phyloP scores from a whole-genome alignment of 129 eudicot genomes.

The Logfia minima region DNA sequence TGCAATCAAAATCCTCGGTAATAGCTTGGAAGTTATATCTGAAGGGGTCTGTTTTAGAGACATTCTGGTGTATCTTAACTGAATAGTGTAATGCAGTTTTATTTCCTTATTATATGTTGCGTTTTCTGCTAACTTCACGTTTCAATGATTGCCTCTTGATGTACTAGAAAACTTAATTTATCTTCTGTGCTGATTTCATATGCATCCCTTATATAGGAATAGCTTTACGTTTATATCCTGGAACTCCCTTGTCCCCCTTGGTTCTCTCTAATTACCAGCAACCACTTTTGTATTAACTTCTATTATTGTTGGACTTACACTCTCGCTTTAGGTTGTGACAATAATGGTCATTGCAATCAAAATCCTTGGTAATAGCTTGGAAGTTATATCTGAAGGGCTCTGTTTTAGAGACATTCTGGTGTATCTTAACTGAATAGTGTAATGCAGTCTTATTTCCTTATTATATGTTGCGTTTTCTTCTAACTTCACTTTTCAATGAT shows the following conservation, averaged over 20 bases:
- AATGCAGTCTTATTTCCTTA: not conserved
- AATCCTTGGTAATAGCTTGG: not conserved
- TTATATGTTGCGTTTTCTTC: constrained; percentile 1
- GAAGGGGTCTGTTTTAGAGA: not conserved
- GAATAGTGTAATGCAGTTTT: not conserved
- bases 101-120: constrained; percentile 5
- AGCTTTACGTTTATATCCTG: not conserved
- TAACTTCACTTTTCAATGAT: not conserved
- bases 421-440: not conserved
- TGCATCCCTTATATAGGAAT: not conserved
- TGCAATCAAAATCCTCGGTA: not conserved
- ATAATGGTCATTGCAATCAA: not conserved
- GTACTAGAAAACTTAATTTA: not conserved
- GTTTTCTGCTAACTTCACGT: not conserved
- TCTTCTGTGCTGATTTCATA: too few relatives aligned
- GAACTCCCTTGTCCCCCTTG: not conserved
- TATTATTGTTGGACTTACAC: not conserved
- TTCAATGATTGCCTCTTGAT: not conserved
- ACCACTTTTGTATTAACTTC: not conserved
- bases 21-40: not conserved
- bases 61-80: not conserved
- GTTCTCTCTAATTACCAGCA: not conserved
- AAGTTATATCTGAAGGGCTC: not conserved
- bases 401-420: not conserved
- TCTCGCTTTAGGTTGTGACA: not conserved